phyloP scores from a whole-genome alignment of 1,284 basidiomycete species.

The Flammula alnicola region DNA sequence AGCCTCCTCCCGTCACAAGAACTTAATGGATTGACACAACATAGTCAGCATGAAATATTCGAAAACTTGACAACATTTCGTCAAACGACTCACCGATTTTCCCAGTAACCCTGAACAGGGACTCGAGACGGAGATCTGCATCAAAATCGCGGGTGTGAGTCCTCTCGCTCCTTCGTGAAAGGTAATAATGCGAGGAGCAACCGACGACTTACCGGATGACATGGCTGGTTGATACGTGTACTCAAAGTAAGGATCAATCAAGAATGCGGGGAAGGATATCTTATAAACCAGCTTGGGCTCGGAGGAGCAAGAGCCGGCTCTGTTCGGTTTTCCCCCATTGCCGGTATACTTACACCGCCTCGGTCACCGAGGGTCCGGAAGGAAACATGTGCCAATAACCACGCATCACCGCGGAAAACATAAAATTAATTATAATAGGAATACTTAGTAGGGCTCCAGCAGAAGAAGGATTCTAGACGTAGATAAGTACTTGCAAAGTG shows the following conservation, averaged over 20 bases:
- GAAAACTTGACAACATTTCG: conserved; percentile 1
- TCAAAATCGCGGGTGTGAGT: conserved; percentile 1
- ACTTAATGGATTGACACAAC: conserved; percentile 49
- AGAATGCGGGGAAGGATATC: conserved; percentile 3
- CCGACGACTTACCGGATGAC: conserved; percentile 11
- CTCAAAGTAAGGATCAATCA: neutral
- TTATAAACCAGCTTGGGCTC: conserved; percentile 8
- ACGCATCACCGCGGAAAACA: neutral
- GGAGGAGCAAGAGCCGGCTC: neutral
- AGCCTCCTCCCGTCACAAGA: conserved; percentile 80
- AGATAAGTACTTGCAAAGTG: neutral
- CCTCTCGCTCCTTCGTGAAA: neutral
- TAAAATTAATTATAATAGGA: too few species aligned
- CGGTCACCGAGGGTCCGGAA: conserved; percentile 23
- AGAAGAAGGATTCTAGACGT: neutral
- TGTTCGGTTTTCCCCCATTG: conserved; percentile 7
- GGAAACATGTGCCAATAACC: conserved; percentile 4
- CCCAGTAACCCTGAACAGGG: conserved; percentile 75
- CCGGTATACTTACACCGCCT: conserved; percentile 15
- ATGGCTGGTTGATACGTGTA: conserved; percentile 1
- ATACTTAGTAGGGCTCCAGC: too few species aligned
- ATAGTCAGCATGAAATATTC: conserved; percentile 9
- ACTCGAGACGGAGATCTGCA: conserved; percentile 59
- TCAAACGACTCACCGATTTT: conserved; percentile 68
- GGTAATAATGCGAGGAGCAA: too few species aligned